A percentile compares a stretch with the other conserved stretches of the same genome.
Conservation (phyloP, 495 filamentous ascomycete genomes). For the Cetradonia linearis region DNA sequence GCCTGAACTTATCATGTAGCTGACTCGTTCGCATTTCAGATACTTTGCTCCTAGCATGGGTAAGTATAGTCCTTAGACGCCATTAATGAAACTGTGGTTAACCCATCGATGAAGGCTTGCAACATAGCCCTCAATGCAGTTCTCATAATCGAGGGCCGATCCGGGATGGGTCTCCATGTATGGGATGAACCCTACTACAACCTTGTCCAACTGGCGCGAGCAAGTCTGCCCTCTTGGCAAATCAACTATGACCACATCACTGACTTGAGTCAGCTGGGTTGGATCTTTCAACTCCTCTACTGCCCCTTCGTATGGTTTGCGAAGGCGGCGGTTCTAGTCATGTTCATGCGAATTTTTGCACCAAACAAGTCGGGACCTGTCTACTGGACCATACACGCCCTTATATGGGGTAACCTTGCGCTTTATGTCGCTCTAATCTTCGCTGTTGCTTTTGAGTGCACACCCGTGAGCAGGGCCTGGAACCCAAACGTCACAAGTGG, state of each 20-base stretch:
- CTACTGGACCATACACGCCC: constrained; percentile 1
- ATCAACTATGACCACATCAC: not conserved
- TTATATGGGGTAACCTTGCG: constrained; percentile 1
- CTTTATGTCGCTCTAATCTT: constrained; percentile 3
- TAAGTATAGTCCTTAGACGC: not conserved
- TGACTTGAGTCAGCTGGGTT: not conserved
- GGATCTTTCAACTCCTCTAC: constrained; percentile 3
- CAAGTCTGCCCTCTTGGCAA: not conserved
- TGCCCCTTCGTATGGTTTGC: not conserved
- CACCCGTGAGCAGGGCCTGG: not conserved
- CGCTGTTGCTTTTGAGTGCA: constrained; percentile 1
- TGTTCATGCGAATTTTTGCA: constrained; percentile 3
- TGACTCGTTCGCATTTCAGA: not conserved
- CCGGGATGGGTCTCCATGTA: not conserved
- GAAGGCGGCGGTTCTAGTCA: not conserved
- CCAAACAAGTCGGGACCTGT: constrained; percentile 8
- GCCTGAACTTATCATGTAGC: not conserved
- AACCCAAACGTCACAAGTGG: not conserved
- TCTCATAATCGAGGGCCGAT: not conserved
- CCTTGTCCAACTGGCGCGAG: not conserved
- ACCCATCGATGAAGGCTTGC: not conserved
- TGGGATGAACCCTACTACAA: not conserved
- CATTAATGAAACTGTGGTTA: not conserved
- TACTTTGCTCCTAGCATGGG: not conserved
- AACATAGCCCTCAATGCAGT: not conserved